Base-by-base conservation (phyloP, 768 basidiomycete genomes). In the Suillus paluster region DNA sequence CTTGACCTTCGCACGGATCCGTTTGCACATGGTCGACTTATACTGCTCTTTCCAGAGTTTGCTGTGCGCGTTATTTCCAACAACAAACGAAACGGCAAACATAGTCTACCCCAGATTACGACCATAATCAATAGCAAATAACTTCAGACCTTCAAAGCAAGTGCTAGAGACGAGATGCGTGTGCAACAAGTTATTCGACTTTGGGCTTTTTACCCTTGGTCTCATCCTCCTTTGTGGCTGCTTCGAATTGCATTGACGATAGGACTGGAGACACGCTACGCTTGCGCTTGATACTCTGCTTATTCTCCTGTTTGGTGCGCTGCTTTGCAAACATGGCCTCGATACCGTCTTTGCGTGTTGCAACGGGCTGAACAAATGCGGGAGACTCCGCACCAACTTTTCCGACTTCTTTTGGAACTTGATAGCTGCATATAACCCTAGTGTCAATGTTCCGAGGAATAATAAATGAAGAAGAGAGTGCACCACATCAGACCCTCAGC, bases 391-490 rank as follows among this genome's bases (percentile, higher is more conserved):
- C 86, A 9, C 94, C 93, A 4, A 98, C 91, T 75, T 91, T 96
- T 0, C 95, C 96, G 0, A 97, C 88, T 78, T 97, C 96, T 66
- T 85, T 86, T 0, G 93, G 93, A 1, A 97, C 96, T 61, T 85
- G 86, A 70, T 96, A 97, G 69, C 95, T 96, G 64, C 3, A 19
- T n/a, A 5, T 30, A 52, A 27, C 5, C 17, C 67, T 52, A 63
- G 45, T 5, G 27, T 48, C 9, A 10, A 15, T 44, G 49, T 14
- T 5, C 5, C 38, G 12, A 10, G 46, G 33, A 25, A 38, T 11
- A 39, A 34, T 12, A 3, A 21, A 50, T 21, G 27, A 12, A 45
- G 9, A 19, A 55, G 27, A 33, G 39, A 15, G 76, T 85, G 54
- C 64, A 94, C 92, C 91, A 94, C 63, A 90, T 85, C 1, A 97